phyloP scores from a whole-genome alignment of 2,329 filamentous ascomycete genomes.

The Rosellinia necatrix region DNA sequence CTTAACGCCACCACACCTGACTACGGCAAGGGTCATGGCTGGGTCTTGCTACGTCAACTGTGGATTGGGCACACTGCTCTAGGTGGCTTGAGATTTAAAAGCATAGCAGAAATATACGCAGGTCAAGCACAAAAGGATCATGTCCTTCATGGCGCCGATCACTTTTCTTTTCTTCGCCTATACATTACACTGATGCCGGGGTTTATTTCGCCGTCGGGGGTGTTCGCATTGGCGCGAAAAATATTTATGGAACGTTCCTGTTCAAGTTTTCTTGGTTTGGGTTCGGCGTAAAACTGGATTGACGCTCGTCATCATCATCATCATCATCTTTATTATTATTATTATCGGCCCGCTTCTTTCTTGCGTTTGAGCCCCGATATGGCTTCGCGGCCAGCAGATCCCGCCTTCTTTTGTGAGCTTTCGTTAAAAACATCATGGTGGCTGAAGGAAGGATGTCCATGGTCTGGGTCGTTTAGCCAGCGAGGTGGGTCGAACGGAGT shows the following conservation, averaged over 20 bases:
- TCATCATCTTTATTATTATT: too few relatives aligned
- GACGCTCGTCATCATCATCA: slow-evolving; percentile 22
- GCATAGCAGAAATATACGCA: slow-evolving; percentile 10
- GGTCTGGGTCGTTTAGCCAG: slow-evolving; percentile 17
- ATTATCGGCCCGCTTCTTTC: slow-evolving; percentile 18
- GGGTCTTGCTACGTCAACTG: background rate
- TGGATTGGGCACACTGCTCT: slow-evolving; percentile 6
- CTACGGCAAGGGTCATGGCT: background rate
- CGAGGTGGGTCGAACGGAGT: slow-evolving; percentile 27
- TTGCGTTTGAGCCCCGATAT: slow-evolving; percentile 20
- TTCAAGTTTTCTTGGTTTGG: slow-evolving; percentile 11
- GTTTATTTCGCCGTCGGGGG: slow-evolving; percentile 10
- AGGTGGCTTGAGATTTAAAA: slow-evolving; percentile 5
- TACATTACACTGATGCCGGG: slow-evolving; percentile 15
- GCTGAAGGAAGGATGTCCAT: slow-evolving; percentile 17
- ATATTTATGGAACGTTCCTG: slow-evolving; percentile 27
- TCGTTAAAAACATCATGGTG: slow-evolving; percentile 24
- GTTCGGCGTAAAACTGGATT: slow-evolving; percentile 29
- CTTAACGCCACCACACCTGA: background rate
- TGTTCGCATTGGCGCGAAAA: slow-evolving; percentile 24
- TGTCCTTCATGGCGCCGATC: background rate
- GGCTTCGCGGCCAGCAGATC: background rate
- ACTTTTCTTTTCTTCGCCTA: slow-evolving; percentile 10
- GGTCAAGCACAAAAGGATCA: background rate
- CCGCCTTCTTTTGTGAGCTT: slow-evolving; percentile 13